Conservation (phyloP, 179 eudicot genomes). For the Beta lomatogona region DNA sequence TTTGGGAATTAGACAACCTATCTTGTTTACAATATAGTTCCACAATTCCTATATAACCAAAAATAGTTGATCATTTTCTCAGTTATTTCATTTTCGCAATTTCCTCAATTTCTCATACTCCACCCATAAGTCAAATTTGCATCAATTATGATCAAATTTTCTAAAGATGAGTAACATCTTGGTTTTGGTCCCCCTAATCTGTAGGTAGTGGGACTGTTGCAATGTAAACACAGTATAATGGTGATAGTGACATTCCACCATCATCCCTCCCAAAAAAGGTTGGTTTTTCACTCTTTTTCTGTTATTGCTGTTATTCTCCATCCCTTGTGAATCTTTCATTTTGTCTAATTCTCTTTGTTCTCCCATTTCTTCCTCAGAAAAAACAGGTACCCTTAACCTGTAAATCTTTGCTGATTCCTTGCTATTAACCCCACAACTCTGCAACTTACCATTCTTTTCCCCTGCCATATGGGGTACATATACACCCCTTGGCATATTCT, state of each 20-base stretch:
- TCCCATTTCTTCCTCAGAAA: conserved; percentile 31
- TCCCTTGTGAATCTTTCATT: conserved; percentile 25
- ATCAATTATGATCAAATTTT: conserved; percentile 20
- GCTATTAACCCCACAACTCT: conserved; percentile 27
- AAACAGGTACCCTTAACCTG: conserved; percentile 23
- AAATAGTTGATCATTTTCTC: background rate
- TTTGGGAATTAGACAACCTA: conserved; percentile 8
- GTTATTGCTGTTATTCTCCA: conserved; percentile 32
- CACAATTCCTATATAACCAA: background rate
- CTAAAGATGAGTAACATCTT: conserved; percentile 20
- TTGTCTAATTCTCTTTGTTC: conserved; percentile 38
- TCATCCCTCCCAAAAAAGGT: conserved; percentile 33
- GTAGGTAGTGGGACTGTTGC: conserved; percentile 29
- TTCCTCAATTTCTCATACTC: background rate
- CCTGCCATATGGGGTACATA: background rate
- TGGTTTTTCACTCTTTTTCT: conserved; percentile 31
- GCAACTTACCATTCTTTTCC: conserved; percentile 17
- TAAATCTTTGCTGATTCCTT: conserved; percentile 17
- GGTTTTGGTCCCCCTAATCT: conserved; percentile 37
- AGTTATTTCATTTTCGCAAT: background rate
- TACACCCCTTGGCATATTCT: conserved; percentile 9
- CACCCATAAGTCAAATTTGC: conserved; percentile 21
- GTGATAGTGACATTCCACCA: conserved; percentile 35
- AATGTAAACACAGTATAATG: conserved; percentile 24
- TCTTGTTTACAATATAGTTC: background rate